Conservation (phyloP, 257 asterid species). For the Plantago ovata region DNA sequence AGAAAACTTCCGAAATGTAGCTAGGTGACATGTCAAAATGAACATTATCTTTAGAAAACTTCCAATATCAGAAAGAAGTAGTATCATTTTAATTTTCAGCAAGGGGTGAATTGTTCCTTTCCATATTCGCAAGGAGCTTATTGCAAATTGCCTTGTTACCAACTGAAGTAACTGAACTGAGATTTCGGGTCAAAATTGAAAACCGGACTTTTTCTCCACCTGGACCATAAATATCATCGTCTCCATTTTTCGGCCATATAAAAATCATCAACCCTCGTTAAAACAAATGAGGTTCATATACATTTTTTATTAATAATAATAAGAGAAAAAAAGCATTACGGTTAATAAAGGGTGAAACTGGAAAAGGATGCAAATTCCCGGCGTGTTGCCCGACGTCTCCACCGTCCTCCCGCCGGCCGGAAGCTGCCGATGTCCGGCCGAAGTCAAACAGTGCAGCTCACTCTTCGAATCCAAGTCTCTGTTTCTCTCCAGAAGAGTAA, state of each 20-base stretch:
- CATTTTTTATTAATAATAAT: not conserved
- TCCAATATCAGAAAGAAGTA: too few relatives aligned
- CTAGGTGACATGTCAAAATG: too few relatives aligned
- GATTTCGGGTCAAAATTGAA: too few relatives aligned
- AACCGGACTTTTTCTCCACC: too few relatives aligned
- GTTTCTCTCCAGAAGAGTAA: conserved; percentile 45
- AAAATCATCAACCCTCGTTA: not conserved
- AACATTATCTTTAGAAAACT: too few relatives aligned
- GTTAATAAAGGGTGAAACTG: not conserved
- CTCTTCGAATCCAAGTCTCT: conserved; percentile 38
- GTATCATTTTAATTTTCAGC: too few relatives aligned
- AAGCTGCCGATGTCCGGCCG: conserved; percentile 43
- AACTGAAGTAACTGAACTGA: too few relatives aligned
- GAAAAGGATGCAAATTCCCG: conserved; percentile 44
- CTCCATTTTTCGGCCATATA: not conserved
- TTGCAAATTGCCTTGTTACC: too few relatives aligned
- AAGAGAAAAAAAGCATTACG: not conserved
- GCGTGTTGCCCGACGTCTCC: conserved; percentile 47
- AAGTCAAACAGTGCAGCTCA: conserved; percentile 36
- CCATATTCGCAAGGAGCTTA: too few relatives aligned
- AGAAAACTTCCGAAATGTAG: too few relatives aligned
- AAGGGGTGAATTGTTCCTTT: too few relatives aligned
- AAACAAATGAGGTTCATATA: not conserved
- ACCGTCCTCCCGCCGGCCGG: conserved; percentile 48
- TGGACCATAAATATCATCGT: not conserved